A percentile compares a stretch with the other conserved stretches of the same genome.
These are phyloP conservation scores for Neolecta irregularis DNA, from an alignment of 1,139 yeast genomes.

Conservation along the genomic window DNA sequence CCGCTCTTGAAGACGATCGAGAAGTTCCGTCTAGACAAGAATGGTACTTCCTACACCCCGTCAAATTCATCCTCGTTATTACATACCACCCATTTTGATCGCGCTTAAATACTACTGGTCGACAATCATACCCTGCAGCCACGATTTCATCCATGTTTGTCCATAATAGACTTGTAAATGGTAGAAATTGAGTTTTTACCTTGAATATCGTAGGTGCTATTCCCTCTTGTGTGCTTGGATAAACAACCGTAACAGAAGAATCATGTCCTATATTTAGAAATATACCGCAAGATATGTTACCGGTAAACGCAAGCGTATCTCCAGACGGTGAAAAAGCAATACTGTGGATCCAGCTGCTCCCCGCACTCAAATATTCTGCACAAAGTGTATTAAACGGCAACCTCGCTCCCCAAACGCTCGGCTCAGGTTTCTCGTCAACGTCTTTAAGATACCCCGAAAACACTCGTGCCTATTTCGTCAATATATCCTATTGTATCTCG, in stretches of 20 bases:
- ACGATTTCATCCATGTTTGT: constrained; percentile 48
- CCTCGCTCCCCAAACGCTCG: constrained; percentile 85
- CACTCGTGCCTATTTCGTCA: constrained; percentile 41
- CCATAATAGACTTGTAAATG: constrained; percentile 65
- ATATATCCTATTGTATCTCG: background rate
- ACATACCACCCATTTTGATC: constrained; percentile 53
- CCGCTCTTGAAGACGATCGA: constrained; percentile 18
- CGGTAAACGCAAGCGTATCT: constrained; percentile 58
- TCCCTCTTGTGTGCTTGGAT: constrained; percentile 63
- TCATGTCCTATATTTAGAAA: constrained; percentile 20
- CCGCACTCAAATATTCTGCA: constrained; percentile 61
- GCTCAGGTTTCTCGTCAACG: constrained; percentile 65
- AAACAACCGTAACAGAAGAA: constrained; percentile 38
- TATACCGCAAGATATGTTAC: constrained; percentile 9
- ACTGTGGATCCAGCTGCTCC: constrained; percentile 88
- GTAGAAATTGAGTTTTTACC: constrained; percentile 60
- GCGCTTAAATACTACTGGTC: constrained; percentile 74
- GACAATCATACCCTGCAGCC: constrained; percentile 88
- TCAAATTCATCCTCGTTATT: constrained; percentile 49
- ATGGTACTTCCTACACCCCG: constrained; percentile 20
- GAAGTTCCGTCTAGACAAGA: constrained; percentile 21
- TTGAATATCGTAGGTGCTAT: constrained; percentile 32
- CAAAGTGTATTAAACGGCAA: constrained; percentile 90
- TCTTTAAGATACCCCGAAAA: constrained; percentile 89
- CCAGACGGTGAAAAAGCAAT: constrained; percentile 76